Evolutionary conservation across 2,329 filamentous ascomycete genomes (phyloP).

Genomic region (Sarocladium oryzae): DNA sequence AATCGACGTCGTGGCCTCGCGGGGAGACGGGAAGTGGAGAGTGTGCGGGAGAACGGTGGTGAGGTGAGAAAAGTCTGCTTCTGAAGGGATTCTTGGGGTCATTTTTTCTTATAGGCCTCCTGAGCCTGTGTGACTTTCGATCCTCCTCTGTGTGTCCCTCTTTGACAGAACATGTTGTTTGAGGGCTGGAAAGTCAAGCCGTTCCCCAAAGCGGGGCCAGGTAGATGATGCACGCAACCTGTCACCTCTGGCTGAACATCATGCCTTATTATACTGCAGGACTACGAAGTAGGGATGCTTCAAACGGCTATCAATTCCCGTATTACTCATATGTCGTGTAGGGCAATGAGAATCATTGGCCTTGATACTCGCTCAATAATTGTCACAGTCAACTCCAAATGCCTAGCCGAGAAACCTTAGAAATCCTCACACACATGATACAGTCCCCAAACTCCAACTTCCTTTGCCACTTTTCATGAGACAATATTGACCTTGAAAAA

Average conservation of each 20-base stretch:
- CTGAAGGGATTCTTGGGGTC: slow-evolving; percentile 43
- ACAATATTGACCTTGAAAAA: too few species aligned
- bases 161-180: neutral
- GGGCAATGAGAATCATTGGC: too few species aligned
- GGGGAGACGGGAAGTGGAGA: slow-evolving; percentile 43
- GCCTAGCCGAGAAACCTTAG: too few species aligned
- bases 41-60: slow-evolving; percentile 34
- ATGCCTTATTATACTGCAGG: too few species aligned
- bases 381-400: neutral
- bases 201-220: neutral
- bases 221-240: too few species aligned
- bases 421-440: too few species aligned
- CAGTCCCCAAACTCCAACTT: too few species aligned
- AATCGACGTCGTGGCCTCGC: slow-evolving; percentile 63
- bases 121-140: neutral
- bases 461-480: too few species aligned
- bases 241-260: too few species aligned
- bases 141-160: neutral
- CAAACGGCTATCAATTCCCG: too few species aligned
- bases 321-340: too few species aligned
- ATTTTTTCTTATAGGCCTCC: slow-evolving; percentile 25
- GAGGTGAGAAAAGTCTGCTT: slow-evolving; percentile 42
- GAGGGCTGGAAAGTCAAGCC: neutral
- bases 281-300: too few species aligned
- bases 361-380: neutral